Evolutionary conservation across 78 protist genomes (phyloP).

Genomic region (Cavenderia fasciculata): DNA sequence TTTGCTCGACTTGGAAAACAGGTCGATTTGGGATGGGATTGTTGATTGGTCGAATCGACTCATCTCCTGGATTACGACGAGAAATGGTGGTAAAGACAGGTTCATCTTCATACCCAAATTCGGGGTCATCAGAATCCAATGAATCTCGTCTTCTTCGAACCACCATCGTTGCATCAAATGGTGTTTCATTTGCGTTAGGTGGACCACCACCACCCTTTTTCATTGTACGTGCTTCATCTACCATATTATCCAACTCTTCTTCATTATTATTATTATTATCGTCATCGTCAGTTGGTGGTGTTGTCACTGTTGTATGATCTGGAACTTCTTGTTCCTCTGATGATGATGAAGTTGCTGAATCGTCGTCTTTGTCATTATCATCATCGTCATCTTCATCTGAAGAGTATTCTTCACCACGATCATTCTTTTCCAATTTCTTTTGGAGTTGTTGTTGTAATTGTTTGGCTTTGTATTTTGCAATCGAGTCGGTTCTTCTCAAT

Average conservation of each 20-base stretch:
- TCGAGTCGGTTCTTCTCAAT: too few species aligned
- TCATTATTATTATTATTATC: constrained; percentile 5
- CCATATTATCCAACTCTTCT: too few species aligned
- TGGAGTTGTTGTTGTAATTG: background rate
- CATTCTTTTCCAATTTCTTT: background rate
- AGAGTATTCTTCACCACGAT: background rate
- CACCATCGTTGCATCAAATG: too few species aligned
- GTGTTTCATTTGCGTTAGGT: too few species aligned
- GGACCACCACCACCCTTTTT: too few species aligned
- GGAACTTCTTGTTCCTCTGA: background rate
- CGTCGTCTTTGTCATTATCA: background rate
- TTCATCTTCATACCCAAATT: constrained; percentile 59
- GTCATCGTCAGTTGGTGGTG: constrained; percentile 23
- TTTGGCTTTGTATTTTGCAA: constrained; percentile 18
- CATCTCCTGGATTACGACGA: background rate
- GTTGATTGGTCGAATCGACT: constrained; percentile 36
- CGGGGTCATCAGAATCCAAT: constrained; percentile 41
- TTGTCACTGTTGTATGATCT: constrained; percentile 1
- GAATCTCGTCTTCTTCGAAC: constrained; percentile 10
- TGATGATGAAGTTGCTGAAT: background rate
- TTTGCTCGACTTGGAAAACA: constrained; percentile 25
- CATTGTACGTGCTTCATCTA: too few species aligned
- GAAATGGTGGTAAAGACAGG: background rate
- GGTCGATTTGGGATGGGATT: constrained; percentile 75
- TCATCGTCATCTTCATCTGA: background rate